Evolutionary conservation across 768 basidiomycete genomes (phyloP).

Genomic region (Serendipita sp.): DNA sequence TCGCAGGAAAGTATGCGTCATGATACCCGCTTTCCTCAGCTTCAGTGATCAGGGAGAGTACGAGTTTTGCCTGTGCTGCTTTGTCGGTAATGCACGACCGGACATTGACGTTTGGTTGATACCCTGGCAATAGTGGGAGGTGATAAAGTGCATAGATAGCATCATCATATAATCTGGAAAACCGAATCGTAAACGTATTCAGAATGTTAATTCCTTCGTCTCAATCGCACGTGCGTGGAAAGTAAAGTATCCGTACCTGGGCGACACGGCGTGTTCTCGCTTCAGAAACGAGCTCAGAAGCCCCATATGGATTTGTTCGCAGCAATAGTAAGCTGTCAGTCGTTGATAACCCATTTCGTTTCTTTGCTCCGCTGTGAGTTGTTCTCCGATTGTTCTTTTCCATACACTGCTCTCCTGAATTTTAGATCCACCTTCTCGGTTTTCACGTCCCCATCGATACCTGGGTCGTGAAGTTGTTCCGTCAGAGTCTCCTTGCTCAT

Average conservation of each 20-base stretch:
- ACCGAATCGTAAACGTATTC: too few species aligned
- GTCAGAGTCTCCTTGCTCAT: constrained; percentile 34
- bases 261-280: constrained; percentile 80
- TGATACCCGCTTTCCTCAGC: constrained; percentile 86
- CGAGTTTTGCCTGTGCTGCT: constrained; percentile 36
- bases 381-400: constrained; percentile 67
- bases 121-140: constrained; percentile 80
- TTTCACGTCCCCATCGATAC: background rate
- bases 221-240: background rate
- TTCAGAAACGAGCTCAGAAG: constrained; percentile 72
- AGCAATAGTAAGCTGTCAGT: constrained; percentile 79
- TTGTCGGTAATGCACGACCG: constrained; percentile 62
- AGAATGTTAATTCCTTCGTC: too few species aligned
- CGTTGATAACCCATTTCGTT: constrained; percentile 65
- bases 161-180: constrained; percentile 64
- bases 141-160: constrained; percentile 90
- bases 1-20: constrained; percentile 52
- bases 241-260: constrained; percentile 17
- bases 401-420: background rate
- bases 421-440: background rate
- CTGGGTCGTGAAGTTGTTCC: constrained; percentile 40
- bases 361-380: constrained; percentile 76
- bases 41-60: constrained; percentile 56
- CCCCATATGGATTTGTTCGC: constrained; percentile 75
- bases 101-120: constrained; percentile 66